Base-by-base conservation (phyloP, 2,329 filamentous ascomycete species). In the Beauveria medogensis region DNA sequence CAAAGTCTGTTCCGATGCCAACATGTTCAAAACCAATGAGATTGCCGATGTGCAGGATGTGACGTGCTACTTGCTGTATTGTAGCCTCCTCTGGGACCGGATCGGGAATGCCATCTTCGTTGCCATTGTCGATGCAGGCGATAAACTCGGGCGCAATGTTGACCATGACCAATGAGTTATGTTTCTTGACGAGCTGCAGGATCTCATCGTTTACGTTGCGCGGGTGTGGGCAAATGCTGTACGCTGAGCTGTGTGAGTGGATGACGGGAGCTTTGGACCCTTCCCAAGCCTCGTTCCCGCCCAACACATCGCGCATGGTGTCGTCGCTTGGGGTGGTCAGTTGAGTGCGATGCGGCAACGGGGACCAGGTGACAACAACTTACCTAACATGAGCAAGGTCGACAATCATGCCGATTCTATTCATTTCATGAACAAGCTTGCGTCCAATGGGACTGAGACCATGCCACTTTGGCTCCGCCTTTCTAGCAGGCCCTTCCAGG, bases 331-430 rank as follows among this genome's bases (percentile, higher is more conserved):
- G 16, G 7, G 3, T 7, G 3, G n/a, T 51, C n/a, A 30, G 57
- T 5, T 12, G 8, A 8, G 1, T 18, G 5, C 18, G 18, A 18
- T 8, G 22, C 14, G 14, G 22, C 26, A 34, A 24, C 7, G 26
- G 20, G 24, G 12, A 12, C n/a, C 12, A 20, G 24, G 26, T 9
- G 18, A 20, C 4, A 34, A 26, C 2, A 18, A 59, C 66, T 59
- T 61, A 74, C 74, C 75, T 84, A 5, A 79, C 78, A 72, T 97
- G 93, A 7, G 89, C 82, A 41, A 97, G 80, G 70, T 97, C 93
- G 46, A 97, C 89, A n/a, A 97, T 85, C 87, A 97, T 92, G 28
- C 93, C 93, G 2, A 97, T 78, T 3, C 93, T 84, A 72, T 97
- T 97, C 92, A 97, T 97, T 77, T 97, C 93, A 41, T 79, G 79